Percentiles rank a stretch among this genome's conserved stretches.
Conservation (phyloP, 1,284 basidiomycete genomes). For the Calocybe gambosa region DNA sequence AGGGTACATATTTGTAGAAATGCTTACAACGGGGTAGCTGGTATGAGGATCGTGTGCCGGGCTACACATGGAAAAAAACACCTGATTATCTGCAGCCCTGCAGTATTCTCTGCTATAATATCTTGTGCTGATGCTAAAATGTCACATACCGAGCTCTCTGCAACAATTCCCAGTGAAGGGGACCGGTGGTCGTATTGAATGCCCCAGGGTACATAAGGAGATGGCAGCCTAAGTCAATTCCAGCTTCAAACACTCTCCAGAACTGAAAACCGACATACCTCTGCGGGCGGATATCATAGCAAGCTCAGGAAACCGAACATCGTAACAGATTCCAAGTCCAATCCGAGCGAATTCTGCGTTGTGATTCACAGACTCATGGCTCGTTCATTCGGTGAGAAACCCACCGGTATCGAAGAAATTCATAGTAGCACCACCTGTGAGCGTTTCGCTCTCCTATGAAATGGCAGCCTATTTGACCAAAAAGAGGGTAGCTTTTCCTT, state of each 20-base stretch:
- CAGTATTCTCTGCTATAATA: background rate
- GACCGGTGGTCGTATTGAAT: conserved; percentile 91
- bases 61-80: conserved; percentile 94
- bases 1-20: conserved; percentile 13
- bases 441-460: conserved; percentile 88
- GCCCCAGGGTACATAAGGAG: conserved; percentile 89
- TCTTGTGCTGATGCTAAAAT: background rate
- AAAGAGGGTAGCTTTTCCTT: background rate
- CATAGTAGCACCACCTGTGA: conserved; percentile 73
- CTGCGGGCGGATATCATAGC: conserved; percentile 87
- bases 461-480: background rate
- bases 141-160: conserved; percentile 70
- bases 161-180: conserved; percentile 93
- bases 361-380: background rate
- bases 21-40: conserved; percentile 77
- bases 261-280: conserved; percentile 39
- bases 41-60: conserved; percentile 84
- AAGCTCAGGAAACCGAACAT: conserved; percentile 92
- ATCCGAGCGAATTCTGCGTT: conserved; percentile 77
- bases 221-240: conserved; percentile 60
- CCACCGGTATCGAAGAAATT: conserved; percentile 88
- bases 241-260: background rate
- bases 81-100: conserved; percentile 94
- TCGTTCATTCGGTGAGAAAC: background rate
- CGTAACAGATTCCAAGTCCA: conserved; percentile 89